Conservation (phyloP, 495 filamentous ascomycete genomes). For the Penicillium psychrofluorescens region DNA sequence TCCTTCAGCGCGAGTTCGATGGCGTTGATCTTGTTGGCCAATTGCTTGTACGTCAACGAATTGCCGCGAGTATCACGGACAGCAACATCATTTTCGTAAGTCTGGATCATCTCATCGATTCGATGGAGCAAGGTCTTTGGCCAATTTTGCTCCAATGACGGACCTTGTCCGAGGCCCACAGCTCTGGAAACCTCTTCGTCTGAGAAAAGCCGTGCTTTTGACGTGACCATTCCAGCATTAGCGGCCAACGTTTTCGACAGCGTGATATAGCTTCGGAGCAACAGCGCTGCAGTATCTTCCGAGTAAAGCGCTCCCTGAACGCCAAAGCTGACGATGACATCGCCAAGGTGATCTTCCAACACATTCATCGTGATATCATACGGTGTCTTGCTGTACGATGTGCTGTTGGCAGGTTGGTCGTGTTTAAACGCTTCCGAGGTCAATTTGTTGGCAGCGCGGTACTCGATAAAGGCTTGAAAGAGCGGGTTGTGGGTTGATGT, state of each 20-base stretch:
- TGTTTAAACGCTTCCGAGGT: no score
- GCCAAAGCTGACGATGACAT: no score
- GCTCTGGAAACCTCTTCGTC: neutral
- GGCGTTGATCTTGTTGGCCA: constrained; percentile 1
- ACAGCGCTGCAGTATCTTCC: no score
- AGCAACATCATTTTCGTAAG: constrained; percentile 2
- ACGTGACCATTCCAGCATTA: no score
- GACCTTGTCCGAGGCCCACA: neutral
- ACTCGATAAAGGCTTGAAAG: constrained; percentile 36
- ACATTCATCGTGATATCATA: constrained; percentile 28
- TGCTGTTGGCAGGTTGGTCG: no score
- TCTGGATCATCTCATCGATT: constrained; percentile 15
- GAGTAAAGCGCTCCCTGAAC: no score
- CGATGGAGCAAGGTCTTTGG: constrained; percentile 24
- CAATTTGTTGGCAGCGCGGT: constrained; percentile 5
- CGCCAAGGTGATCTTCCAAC: no score
- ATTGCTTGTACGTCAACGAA: constrained; percentile 5
- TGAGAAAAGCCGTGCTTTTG: neutral
- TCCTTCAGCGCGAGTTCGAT: constrained; percentile 6
- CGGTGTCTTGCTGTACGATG: constrained; percentile 5
- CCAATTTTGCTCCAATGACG: constrained; percentile 15
- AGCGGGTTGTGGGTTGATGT: constrained; percentile 18
- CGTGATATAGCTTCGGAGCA: no score
- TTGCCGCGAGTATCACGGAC: constrained; percentile 10
- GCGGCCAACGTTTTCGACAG: no score